Evolutionary conservation across 1,284 basidiomycete genomes (phyloP), one percentile per base, ranked within the genome.

Genomic region (Singerocomus rubriflavus): DNA sequence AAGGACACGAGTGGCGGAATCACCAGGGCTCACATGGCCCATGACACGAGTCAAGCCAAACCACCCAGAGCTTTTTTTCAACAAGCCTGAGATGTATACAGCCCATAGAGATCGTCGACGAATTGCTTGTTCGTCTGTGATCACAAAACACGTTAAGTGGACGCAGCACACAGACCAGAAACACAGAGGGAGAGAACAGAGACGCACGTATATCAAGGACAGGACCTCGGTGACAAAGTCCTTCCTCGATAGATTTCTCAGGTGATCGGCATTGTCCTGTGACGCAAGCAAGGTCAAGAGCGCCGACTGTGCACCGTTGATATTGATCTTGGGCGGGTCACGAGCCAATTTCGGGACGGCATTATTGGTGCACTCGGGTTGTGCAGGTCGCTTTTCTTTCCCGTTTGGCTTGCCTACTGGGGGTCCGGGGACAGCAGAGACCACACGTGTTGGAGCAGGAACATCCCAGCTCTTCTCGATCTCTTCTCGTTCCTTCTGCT

Each of bases 181-280:
- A 31, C n/a, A 43, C 6, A 25, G n/a, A 11, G 33, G 50, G 16
- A 8, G 6, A 4, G 16, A 41, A 27, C 26, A 44, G 5, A 26
- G 31, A 76, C 84, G 63, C 50, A 90, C 86, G 65, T 88, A 82
- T 50, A 90, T 79, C 58, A 90, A 71, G 26, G 77, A 80, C 59
- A 88, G 66, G 47, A 91, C 69, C 63, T 88, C 81, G 47, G 74
- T 71, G 31, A 88, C 75, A 64, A 91, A 91, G 40, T 81, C 81
- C 46, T 80, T 84, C 62, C 75, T 76, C 48, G 75, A 74, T 54
- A 81, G 55, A 40, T 31, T 42, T 46, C 44, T 57, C 48, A 66
- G 36, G 44, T 44, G 61, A 62, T 43, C 55, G 13, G 39, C 11
- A 29, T 42, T 26, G 6, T 59, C 52, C 44, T 62, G 61, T 5